phyloP scores from a whole-genome alignment of 495 filamentous ascomycete species.

The Lasiosphaeria hispida region DNA sequence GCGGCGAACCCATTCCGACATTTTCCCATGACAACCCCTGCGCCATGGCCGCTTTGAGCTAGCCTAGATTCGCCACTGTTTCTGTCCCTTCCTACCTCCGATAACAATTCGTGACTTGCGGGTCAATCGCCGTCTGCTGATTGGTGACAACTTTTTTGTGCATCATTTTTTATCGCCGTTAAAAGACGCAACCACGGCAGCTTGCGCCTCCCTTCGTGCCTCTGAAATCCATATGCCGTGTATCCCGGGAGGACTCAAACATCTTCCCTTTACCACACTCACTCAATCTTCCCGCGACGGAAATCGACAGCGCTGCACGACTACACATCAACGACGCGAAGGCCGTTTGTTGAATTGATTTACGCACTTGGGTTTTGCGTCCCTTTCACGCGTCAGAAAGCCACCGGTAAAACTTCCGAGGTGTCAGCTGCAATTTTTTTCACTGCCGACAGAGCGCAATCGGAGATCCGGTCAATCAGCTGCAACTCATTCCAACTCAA shows the following conservation, averaged over 20 bases:
- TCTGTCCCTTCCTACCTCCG: background rate
- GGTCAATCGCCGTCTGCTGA: background rate
- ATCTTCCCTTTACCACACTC: conserved; percentile 2
- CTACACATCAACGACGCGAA: conserved; percentile 23
- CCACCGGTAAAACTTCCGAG: background rate
- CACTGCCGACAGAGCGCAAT: conserved; percentile 12
- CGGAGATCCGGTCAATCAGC: conserved; percentile 18
- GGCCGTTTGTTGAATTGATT: conserved; percentile 22
- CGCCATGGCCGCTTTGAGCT: background rate
- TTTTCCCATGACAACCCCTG: conserved; percentile 3
- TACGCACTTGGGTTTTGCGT: background rate
- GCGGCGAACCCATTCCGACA: conserved; percentile 11
- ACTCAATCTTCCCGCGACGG: background rate
- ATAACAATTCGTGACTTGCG: conserved; percentile 12
- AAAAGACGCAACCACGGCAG: conserved; percentile 9
- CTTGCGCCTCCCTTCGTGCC: background rate
- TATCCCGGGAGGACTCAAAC: conserved; percentile 1
- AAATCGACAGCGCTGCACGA: background rate
- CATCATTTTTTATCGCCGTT: conserved; percentile 7
- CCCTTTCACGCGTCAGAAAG: background rate
- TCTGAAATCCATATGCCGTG: conserved; percentile 4
- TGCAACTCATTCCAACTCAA: background rate
- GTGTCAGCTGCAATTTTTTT: background rate
- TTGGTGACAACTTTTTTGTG: background rate
- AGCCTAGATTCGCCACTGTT: conserved; percentile 14